phyloP scores from a whole-genome alignment of 208 protist genomes.

The Crithidia sp. region DNA sequence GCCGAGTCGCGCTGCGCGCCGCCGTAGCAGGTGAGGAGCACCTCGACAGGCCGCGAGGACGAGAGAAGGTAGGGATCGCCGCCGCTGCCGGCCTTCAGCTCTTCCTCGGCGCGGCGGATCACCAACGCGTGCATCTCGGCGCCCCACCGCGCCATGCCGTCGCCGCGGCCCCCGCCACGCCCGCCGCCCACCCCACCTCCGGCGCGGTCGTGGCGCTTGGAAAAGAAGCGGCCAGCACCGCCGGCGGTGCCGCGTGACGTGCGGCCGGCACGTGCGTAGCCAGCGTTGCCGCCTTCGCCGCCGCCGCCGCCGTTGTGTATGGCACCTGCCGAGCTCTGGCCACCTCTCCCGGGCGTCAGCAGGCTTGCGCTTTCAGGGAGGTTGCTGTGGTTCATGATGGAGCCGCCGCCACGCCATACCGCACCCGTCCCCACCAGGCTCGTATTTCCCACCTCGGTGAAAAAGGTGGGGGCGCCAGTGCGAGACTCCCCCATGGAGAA shows the following conservation, averaged over 20 bases:
- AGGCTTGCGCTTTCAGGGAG: not conserved
- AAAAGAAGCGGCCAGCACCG: slow-evolving; percentile 17
- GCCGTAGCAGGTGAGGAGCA: slow-evolving; percentile 37
- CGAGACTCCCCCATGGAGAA: slow-evolving; percentile 14
- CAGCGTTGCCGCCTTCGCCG: not conserved
- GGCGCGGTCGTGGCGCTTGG: slow-evolving; percentile 18
- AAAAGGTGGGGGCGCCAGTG: not conserved
- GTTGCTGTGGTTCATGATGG: slow-evolving; percentile 15
- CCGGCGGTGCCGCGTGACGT: not conserved
- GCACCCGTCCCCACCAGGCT: not conserved
- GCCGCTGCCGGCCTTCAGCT: slow-evolving; percentile 16
- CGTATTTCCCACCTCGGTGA: slow-evolving; percentile 10
- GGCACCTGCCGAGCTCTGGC: not conserved
- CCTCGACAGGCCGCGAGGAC: slow-evolving; percentile 29
- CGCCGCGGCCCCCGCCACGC: slow-evolving; percentile 4
- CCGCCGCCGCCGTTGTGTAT: not conserved
- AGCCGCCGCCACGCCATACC: slow-evolving; percentile 6
- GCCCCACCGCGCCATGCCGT: slow-evolving; percentile 2
- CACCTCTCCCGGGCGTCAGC: not conserved
- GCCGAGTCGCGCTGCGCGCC: slow-evolving; percentile 25
- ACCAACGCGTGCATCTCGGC: slow-evolving; percentile 29
- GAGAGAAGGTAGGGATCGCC: slow-evolving; percentile 34
- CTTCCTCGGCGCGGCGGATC: slow-evolving; percentile 27
- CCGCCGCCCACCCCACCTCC: not conserved
- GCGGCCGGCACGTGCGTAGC: not conserved